A percentile compares a stretch with the other conserved stretches of the same genome.
phyloP scores from a whole-genome alignment of 2,329 filamentous ascomycete genomes.

The Aspergillus carbonarius region DNA sequence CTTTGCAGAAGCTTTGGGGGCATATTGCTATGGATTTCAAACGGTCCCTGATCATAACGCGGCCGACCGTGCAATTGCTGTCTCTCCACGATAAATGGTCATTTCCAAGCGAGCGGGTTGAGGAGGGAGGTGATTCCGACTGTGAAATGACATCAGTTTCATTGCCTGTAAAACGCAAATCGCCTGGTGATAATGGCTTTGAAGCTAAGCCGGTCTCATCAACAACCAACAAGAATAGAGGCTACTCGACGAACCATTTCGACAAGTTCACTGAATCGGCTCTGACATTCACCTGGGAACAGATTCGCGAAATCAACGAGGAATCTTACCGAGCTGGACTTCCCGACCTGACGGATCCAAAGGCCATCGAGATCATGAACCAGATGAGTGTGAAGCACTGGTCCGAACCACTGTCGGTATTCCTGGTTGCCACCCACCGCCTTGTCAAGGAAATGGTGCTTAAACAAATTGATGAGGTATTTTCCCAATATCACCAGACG shows the following conservation, averaged over 20 bases:
- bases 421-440: constrained; percentile 32
- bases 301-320: constrained; percentile 56
- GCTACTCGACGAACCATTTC: constrained; percentile 25
- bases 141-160: constrained; percentile 23
- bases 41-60: constrained; percentile 46
- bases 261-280: constrained; percentile 18
- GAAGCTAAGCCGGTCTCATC: background rate
- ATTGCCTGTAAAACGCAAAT: constrained; percentile 24
- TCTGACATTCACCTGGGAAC: constrained; percentile 29
- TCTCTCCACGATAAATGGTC: constrained; percentile 34
- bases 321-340: constrained; percentile 58
- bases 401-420: constrained; percentile 52
- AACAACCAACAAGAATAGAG: background rate
- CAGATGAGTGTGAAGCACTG: constrained; percentile 59
- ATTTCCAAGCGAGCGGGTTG: constrained; percentile 28
- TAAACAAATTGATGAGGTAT: constrained; percentile 46
- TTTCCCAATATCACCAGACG: constrained; percentile 35
- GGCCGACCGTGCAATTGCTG: constrained; percentile 33
- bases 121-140: constrained; percentile 23
- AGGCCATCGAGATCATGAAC: constrained; percentile 61
- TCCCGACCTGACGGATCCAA: constrained; percentile 58
- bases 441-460: constrained; percentile 40
- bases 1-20: constrained; percentile 46
- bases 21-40: constrained; percentile 54
- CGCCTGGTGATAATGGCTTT: background rate